These are phyloP conservation scores for Nannizziopsis arthrosporioides DNA, from an alignment of 2,329 filamentous ascomycete genomes.

Conservation along the genomic window DNA sequence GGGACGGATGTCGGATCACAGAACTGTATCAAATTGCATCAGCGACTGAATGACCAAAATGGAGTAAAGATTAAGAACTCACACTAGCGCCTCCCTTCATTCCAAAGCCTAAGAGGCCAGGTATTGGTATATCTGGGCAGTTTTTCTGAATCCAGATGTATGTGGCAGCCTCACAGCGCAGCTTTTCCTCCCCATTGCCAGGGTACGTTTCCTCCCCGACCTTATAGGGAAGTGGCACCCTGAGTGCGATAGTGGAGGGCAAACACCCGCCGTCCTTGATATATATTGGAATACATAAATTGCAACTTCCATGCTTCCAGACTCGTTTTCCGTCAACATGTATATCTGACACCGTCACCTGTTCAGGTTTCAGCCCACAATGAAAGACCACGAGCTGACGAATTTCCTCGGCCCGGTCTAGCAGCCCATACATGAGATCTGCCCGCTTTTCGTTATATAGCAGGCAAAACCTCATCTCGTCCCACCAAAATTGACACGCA, in stretches of 20 bases:
- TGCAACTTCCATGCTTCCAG: conserved; percentile 13
- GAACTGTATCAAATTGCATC: conserved; percentile 1
- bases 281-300: conserved; percentile 13
- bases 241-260: conserved; percentile 8
- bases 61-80: not conserved
- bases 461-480: too few species aligned
- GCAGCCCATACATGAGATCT: too few species aligned
- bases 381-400: conserved; percentile 12
- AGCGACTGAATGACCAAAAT: not conserved
- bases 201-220: conserved; percentile 14
- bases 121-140: conserved; percentile 15
- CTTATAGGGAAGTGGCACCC: conserved; percentile 14
- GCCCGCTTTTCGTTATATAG: too few species aligned
- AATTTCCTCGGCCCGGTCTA: too few species aligned
- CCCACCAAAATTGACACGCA: too few species aligned
- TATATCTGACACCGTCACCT: conserved; percentile 7
- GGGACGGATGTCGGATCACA: conserved; percentile 4
- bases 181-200: conserved; percentile 18
- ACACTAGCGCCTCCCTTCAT: conserved; percentile 16
- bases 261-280: conserved; percentile 1
- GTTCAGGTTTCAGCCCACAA: conserved; percentile 11
- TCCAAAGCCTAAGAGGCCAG: conserved; percentile 17
- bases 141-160: conserved; percentile 17
- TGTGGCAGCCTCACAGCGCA: conserved; percentile 18
- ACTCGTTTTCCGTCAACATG: not conserved